Base-by-base conservation (phyloP, 208 protist genomes). In the Leptomonas pyrrhocoris region DNA sequence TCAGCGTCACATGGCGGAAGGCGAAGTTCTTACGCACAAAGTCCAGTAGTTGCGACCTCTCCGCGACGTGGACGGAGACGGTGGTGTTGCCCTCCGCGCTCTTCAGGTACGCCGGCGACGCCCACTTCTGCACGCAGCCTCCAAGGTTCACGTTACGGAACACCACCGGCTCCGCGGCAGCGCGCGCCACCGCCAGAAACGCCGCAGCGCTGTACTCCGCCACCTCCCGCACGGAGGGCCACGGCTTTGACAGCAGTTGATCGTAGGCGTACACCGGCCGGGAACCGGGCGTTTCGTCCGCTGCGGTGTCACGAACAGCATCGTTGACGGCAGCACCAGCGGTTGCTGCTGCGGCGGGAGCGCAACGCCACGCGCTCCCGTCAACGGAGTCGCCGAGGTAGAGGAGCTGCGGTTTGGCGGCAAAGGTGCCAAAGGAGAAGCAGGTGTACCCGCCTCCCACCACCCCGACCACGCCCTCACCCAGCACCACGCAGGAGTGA, bases 1-100 rank as follows among this genome's bases (percentile, higher is more conserved):
- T 49, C 28, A 97, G 90, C 3, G 57, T 38, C 0, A 97, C 82
- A 51, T 94, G 90, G 31, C 81, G 87, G 68, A 95, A 95, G 23
- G 68, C 30, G 70, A 97, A 97, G 67, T 97, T 97, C 61, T 96
- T 96, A 25, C 84, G 85, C 38, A 94, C 92, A 92, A 96, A 96
- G 77, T 96, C 92, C n/a, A 96, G 83, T 19, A 81, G 43, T 18
- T 83, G 60, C 15, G 82, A 79, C 30, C 55, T 71, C 31, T 81
- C 66, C 0, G 84, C 75, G 13, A 95, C 86, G 68, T 96, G 92
- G 58, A 96, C 92, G 7, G 92, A 94, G 18, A 96, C 83, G 9
- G 55, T 76, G 16, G 86, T 70, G 50, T 68, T 57, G 3, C 79
- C 75, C 53, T 92, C 88, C 0, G 58, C 67, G 18, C 56, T 28